These are phyloP conservation scores for Schizopora paradoxa DNA, from an alignment of 1,284 basidiomycete genomes.

Conservation along the genomic window DNA sequence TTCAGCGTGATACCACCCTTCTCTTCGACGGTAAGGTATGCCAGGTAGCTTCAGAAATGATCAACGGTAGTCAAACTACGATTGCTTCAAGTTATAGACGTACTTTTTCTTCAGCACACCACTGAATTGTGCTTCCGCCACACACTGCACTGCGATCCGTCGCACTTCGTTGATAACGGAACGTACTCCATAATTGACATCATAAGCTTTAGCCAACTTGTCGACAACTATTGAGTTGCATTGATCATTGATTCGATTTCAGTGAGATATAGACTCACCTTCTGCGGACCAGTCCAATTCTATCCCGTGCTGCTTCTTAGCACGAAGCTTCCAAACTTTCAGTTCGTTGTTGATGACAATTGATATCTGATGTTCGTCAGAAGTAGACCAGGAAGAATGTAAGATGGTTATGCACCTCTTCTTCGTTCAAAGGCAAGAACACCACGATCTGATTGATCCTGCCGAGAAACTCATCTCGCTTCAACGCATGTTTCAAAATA, in stretches of 20 bases:
- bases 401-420: too few relatives aligned
- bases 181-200: constrained; percentile 14
- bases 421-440: constrained; percentile 11
- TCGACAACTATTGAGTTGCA: constrained; percentile 1
- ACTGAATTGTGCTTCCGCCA: constrained; percentile 9
- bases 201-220: constrained; percentile 9
- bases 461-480: constrained; percentile 14
- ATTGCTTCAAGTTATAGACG: too few relatives aligned
- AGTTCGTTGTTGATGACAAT: constrained; percentile 9
- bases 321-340: constrained; percentile 5
- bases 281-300: constrained; percentile 8
- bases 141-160: constrained; percentile 9
- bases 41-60: not conserved
- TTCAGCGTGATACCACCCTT: not conserved
- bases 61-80: not conserved
- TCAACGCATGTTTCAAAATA: constrained; percentile 2
- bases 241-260: not conserved
- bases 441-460: constrained; percentile 14
- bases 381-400: too few relatives aligned
- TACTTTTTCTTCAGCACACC: constrained; percentile 8
- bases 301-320: constrained; percentile 12
- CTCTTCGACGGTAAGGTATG: not conserved
- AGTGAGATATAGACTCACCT: not conserved
- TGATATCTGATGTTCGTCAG: too few relatives aligned
- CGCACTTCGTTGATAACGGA: constrained; percentile 12